Conservation (phyloP, 106 monocot species). For the Phalaenopsis aphrodite region DNA sequence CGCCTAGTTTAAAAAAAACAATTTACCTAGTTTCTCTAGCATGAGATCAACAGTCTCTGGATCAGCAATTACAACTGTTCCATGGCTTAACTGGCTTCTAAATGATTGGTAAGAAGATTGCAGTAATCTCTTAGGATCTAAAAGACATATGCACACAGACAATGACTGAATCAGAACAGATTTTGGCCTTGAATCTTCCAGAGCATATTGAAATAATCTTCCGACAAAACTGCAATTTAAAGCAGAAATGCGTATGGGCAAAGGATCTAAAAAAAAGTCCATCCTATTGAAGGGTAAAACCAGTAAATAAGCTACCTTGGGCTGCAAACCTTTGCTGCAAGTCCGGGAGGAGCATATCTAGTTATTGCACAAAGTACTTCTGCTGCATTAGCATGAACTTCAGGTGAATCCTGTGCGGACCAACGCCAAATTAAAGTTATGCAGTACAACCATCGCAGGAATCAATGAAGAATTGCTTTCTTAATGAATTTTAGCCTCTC, state of each 20-base stretch:
- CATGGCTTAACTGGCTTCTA: conserved; percentile 64
- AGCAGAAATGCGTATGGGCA: neutral
- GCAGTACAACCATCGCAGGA: neutral
- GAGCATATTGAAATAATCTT: conserved; percentile 64
- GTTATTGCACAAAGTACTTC: conserved; percentile 84
- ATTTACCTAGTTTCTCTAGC: conserved; percentile 58
- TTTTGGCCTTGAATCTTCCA: conserved; percentile 73
- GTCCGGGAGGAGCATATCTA: conserved; percentile 69
- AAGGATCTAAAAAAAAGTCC: neutral
- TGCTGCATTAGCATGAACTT: conserved; percentile 89
- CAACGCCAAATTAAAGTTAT: neutral
- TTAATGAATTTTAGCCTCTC: neutral
- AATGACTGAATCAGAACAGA: conserved; percentile 82
- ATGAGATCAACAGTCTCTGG: conserved; percentile 73
- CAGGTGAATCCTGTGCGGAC: conserved; percentile 56
- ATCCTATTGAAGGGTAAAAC: neutral
- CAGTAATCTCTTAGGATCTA: conserved; percentile 73
- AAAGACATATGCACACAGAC: conserved; percentile 78
- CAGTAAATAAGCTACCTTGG: conserved; percentile 37
- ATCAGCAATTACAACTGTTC: conserved; percentile 53
- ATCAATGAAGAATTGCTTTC: neutral
- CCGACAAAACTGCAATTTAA: conserved; percentile 66
- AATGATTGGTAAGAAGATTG: conserved; percentile 61
- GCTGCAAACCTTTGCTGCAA: conserved; percentile 77
- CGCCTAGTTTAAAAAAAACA: neutral